Evolutionary conservation across 306 rosid species (phyloP), one percentile per base, ranked within the genome.

Genomic region (Pyrus betulifolia): DNA sequence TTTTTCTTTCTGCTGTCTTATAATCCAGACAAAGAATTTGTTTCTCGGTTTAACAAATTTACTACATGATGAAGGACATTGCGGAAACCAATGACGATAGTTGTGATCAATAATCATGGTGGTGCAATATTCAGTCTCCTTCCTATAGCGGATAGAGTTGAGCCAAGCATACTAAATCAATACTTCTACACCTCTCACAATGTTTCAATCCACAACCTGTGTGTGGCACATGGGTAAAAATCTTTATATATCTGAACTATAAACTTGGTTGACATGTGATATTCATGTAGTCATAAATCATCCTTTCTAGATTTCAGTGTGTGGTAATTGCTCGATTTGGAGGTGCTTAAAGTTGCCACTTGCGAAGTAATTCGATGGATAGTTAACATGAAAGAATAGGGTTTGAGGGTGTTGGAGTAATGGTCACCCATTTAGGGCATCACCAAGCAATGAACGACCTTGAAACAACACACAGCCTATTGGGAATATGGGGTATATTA

Each of bases 101-200:
- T 94, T 63, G 93, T 92, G 77, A 77, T 89, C 76, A 94, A 94
- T 83, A 94, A 94, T 83, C 97, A 84, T 38, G 98, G 98, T 76
- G 98, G 98, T 82, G 98, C 89, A 75, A 94, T 94, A 82, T 94
- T 94, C 87, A 89, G 98, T 75, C 84, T 84, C 69, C 97, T 94
- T 80, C 97, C 98, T 12, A 75, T 90, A 78, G 96, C 91, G 55
- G 88, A 92, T 73, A 89, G 75, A 86, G 85, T 84, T 25, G 89
- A 90, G 40, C 86, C 88, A 40, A 72, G 74, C 71, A 88, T 90
- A 55, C 70, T 94, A 69, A 78, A 85, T 73, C 86, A 85, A 80
- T 94, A 85, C 79, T 94, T 94, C 85, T 89, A 84, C 84, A 91
- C 97, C 44, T 85, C 97, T 62, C 98, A 94, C 79, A 80, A 88